Conservation (phyloP, 2,329 filamentous ascomycete species). For the Beauveria medogensis region DNA sequence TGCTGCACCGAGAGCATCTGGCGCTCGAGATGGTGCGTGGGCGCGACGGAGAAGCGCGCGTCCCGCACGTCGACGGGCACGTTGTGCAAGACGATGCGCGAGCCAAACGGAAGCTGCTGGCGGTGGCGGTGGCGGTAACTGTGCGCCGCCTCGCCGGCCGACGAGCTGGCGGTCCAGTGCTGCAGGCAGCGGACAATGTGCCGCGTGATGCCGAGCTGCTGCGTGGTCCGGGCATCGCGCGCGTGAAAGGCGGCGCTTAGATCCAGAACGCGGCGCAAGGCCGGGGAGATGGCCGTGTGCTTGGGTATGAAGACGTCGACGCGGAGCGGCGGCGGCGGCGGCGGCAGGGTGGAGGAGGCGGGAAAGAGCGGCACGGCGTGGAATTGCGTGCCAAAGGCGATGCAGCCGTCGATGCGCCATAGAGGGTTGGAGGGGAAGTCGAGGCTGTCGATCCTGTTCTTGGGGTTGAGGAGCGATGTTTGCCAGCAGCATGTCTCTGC, state of each 20-base stretch:
- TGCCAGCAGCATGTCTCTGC: constrained; percentile 30
- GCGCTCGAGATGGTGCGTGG: constrained; percentile 44
- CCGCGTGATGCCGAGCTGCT: constrained; percentile 41
- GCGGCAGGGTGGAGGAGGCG: constrained; percentile 9
- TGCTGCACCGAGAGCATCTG: constrained; percentile 38
- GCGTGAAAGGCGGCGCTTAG: constrained; percentile 41
- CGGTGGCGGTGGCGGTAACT: constrained; percentile 27
- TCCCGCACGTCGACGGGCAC: constrained; percentile 39
- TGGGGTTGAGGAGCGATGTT: constrained; percentile 47
- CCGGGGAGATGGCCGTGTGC: constrained; percentile 24
- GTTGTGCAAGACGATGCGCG: constrained; percentile 46
- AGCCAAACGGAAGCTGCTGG: constrained; percentile 45
- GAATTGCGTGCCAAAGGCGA: constrained; percentile 49
- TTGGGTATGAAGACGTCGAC: constrained; percentile 52
- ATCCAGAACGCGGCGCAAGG: constrained; percentile 39
- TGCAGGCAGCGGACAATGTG: constrained; percentile 49
- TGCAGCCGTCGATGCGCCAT: constrained; percentile 53
- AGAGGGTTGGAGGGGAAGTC: constrained; percentile 33
- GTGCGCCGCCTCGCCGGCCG: constrained; percentile 16
- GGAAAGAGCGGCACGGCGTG: constrained; percentile 48
- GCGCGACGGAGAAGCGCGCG: constrained; percentile 38
- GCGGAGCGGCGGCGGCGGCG: constrained; percentile 38
- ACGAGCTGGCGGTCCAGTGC: constrained; percentile 34
- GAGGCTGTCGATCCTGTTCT: constrained; percentile 52
- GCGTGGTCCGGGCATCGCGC: constrained; percentile 40